phyloP scores from a whole-genome alignment of 352 stramenopile species.

The Globisporangium nunn region DNA sequence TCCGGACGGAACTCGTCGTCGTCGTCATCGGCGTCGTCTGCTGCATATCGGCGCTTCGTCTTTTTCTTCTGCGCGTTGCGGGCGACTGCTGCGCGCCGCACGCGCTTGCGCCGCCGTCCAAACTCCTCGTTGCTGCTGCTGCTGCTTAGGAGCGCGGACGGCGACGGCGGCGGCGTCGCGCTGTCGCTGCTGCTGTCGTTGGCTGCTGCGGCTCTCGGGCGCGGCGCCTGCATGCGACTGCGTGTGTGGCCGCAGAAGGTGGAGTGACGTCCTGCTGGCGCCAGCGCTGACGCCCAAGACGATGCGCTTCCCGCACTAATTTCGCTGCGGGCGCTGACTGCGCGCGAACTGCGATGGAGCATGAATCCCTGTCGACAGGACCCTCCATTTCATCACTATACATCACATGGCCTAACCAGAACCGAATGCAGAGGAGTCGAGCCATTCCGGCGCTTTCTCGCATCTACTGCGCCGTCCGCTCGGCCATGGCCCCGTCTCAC shows the following conservation, averaged over 20 bases:
- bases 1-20: not conserved
- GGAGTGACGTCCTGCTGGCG: not conserved
- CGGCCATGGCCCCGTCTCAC: constrained; percentile 7
- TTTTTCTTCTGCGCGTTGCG: constrained; percentile 4
- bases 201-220: not conserved
- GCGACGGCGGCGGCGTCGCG: constrained; percentile 11
- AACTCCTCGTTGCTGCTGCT: constrained; percentile 1
- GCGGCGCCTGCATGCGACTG: not conserved
- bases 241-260: not conserved
- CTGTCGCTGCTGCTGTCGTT: not conserved
- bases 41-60: not conserved
- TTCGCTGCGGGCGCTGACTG: too few relatives aligned
- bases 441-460: not conserved
- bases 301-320: not conserved
- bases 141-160: not conserved
- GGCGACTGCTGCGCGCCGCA: not conserved
- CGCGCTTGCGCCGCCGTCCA: constrained; percentile 5
- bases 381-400: too few relatives aligned
- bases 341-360: too few relatives aligned
- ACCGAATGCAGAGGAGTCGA: not conserved
- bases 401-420: too few relatives aligned
- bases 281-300: not conserved
- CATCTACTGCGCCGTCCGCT: not conserved
- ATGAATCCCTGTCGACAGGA: too few relatives aligned
- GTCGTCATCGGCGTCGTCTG: not conserved